These are phyloP conservation scores for Lodderomyces metapsilosis DNA, from an alignment of 1,139 yeast genomes.

Conservation along the genomic window DNA sequence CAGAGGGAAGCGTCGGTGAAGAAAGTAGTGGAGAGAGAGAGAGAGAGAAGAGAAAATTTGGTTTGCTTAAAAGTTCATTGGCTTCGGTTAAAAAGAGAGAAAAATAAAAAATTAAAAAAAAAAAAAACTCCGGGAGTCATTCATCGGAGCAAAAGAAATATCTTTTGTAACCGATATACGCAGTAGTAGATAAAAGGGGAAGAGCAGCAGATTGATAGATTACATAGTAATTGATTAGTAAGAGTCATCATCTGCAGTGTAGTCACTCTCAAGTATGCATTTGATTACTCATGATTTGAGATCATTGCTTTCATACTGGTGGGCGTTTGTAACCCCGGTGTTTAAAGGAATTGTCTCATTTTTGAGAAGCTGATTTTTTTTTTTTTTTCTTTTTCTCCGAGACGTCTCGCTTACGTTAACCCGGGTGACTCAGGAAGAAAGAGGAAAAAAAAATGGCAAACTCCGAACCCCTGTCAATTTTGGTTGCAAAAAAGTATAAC, in stretches of 20 bases:
- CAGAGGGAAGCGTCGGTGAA: too few relatives aligned
- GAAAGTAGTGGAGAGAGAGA: too few relatives aligned
- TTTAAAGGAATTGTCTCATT: background rate
- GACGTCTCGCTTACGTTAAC: background rate
- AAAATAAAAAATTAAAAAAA: background rate
- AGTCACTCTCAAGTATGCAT: background rate
- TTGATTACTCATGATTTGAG: background rate
- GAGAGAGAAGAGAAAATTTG: too few relatives aligned
- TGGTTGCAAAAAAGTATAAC: background rate
- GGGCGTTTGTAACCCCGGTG: too few relatives aligned
- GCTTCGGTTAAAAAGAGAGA: too few relatives aligned
- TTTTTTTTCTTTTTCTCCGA: background rate
- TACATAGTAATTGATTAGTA: background rate
- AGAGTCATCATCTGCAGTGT: too few relatives aligned
- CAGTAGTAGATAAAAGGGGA: background rate
- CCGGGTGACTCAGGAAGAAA: slow-evolving; percentile 1
- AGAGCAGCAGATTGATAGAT: too few relatives aligned
- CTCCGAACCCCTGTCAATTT: background rate
- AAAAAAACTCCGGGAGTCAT: slow-evolving; percentile 1
- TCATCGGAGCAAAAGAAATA: background rate
- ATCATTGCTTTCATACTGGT: too few relatives aligned
- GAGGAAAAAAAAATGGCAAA: background rate
- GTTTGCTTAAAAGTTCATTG: too few relatives aligned
- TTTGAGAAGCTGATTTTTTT: background rate
- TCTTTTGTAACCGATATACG: background rate